These are phyloP conservation scores for Camellia lanceoleosa DNA, from an alignment of 148 eudicot species.

Conservation along the genomic window DNA sequence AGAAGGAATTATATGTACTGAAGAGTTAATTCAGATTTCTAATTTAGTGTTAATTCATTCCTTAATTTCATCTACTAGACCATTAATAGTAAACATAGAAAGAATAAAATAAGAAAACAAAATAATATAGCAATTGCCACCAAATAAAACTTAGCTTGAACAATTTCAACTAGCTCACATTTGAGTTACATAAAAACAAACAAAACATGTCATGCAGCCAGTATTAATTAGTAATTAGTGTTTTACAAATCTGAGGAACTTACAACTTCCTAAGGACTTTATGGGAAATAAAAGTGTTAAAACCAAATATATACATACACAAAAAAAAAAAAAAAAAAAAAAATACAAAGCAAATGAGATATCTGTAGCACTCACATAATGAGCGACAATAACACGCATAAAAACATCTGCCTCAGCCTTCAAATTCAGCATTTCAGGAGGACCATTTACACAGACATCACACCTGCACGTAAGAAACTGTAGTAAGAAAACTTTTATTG, in stretches of 20 bases:
- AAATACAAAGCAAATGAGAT: background rate
- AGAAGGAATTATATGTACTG: background rate
- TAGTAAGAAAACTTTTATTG: background rate
- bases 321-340: background rate
- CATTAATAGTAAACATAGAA: background rate
- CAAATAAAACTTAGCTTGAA: background rate
- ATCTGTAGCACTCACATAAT: constrained; percentile 36
- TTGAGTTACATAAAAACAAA: background rate
- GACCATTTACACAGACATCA: constrained; percentile 71
- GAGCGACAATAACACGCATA: constrained; percentile 54
- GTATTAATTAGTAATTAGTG: background rate
- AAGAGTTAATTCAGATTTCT: background rate
- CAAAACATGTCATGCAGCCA: background rate
- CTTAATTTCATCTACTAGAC: too few relatives aligned
- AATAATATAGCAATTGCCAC: background rate
- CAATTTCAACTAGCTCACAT: background rate
- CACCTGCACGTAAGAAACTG: constrained; percentile 37
- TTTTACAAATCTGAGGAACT: background rate
- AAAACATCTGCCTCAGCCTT: constrained; percentile 59
- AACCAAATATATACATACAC: too few relatives aligned
- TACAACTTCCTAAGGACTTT: background rate
- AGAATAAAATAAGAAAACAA: background rate
- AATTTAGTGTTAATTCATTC: too few relatives aligned
- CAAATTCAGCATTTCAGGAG: constrained; percentile 64
- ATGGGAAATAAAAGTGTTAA: background rate